Evolutionary conservation across 2,329 filamentous ascomycete species (phyloP), one percentile per base, ranked within the genome.

Genomic region (Colletotrichum cuscutae): DNA sequence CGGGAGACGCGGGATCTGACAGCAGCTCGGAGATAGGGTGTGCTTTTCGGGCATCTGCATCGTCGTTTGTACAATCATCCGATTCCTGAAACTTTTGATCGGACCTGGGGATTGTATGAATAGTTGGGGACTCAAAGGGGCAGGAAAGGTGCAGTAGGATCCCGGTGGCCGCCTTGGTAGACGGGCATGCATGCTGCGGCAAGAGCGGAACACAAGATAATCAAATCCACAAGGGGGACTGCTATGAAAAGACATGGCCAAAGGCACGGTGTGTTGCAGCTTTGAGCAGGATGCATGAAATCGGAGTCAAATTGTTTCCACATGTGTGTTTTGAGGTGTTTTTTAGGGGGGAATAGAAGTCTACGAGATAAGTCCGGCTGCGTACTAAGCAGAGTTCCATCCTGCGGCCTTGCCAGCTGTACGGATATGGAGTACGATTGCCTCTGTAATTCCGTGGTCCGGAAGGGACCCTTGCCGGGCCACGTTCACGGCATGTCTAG

Each of bases 301-400:
- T 46, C 42, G 35, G 24, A 49, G 15, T 12, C 5, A 24, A n/a
- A 15, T n/a, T 11, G 30, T 54, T 54, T n/a, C 61, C 49, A 26
- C 49, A 37, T 4, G 24, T 28, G 32, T 60, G 32, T 60, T 53
- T 54, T 54, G 42, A 35, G 61, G 42, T 32, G 5, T 54, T 32
- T 8, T 53, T 37, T 24, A 1, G 24, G 24, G 5, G 42, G 37
- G 13, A 4, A 42, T 42, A 42, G 37, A 42, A 49, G n/a, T 46
- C 30, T 42, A 58, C 69, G 58, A 68, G 57, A 52, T 62, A 58
- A 68, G 52, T 71, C 69, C 65, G 68, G 24, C 15, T 37, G 6
- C 24, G 53, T 30, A 42, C 37, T 19, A 54, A 11, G 37, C 67
- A 22, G 28, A 37, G 49, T 4, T 49, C 42, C 42, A 22, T 49